A percentile compares a stretch with the other conserved stretches of the same genome.
These are phyloP conservation scores for Ilex asprella DNA, from an alignment of 257 asterid genomes.

Conservation along the genomic window DNA sequence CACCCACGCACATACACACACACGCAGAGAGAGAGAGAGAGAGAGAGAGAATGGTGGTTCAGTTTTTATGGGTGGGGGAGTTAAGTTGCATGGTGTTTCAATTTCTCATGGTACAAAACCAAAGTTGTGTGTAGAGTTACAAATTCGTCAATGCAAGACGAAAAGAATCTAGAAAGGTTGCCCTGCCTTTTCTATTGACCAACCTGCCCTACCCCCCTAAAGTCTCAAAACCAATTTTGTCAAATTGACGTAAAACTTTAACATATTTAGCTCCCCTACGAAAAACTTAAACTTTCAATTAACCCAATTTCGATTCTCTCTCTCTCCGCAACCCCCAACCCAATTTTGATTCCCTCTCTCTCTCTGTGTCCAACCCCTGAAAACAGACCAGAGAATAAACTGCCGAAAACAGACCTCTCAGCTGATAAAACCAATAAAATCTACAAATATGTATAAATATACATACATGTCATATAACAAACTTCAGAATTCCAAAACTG, in stretches of 20 bases:
- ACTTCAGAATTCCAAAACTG: constrained; percentile 7
- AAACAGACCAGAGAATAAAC: not conserved
- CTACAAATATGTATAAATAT: not conserved
- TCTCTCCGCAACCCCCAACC: not conserved
- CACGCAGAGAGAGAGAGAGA: too few species aligned
- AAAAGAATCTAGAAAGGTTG: too few species aligned
- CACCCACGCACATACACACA: too few species aligned
- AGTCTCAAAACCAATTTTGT: constrained; percentile 21
- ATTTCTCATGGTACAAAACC: too few species aligned
- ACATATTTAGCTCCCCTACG: not conserved
- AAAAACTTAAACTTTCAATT: constrained; percentile 9
- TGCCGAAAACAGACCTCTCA: constrained; percentile 21
- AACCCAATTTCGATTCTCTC: not conserved
- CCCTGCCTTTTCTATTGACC: too few species aligned
- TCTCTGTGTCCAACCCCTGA: not conserved
- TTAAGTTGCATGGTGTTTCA: too few species aligned
- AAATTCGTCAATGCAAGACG: too few species aligned
- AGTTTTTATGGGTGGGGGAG: too few species aligned
- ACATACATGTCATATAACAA: not conserved
- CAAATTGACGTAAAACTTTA: constrained; percentile 11
- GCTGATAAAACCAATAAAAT: constrained; percentile 15
- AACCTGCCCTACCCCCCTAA: not conserved
- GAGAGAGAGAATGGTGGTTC: too few species aligned
- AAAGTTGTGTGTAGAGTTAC: too few species aligned
- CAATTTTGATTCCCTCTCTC: constrained; percentile 3